phyloP scores from a whole-genome alignment of 2,329 filamentous ascomycete species.

The Penicillium sp. region DNA sequence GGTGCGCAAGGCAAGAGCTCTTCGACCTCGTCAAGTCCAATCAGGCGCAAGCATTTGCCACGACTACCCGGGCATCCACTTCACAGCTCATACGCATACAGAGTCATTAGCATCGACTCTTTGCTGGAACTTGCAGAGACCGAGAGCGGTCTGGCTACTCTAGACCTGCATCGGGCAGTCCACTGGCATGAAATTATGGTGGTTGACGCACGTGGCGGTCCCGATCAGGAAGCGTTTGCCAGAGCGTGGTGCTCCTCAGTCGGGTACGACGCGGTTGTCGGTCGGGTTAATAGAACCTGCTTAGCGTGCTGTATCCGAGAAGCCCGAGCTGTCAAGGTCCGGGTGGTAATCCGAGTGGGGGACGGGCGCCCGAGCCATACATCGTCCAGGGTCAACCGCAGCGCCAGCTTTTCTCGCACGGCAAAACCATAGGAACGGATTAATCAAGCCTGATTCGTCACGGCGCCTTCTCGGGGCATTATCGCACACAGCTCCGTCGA shows the following conservation, averaged over 20 bases:
- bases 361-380: slow-evolving; percentile 18
- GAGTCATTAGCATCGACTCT: slow-evolving; percentile 36
- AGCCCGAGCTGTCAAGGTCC: slow-evolving; percentile 45
- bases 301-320: slow-evolving; percentile 50
- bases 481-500: background rate
- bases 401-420: background rate
- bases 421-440: background rate
- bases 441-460: background rate
- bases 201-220: slow-evolving; percentile 41
- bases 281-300: slow-evolving; percentile 45
- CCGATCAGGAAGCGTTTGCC: slow-evolving; percentile 46
- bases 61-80: slow-evolving; percentile 46
- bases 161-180: slow-evolving; percentile 1
- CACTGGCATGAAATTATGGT: slow-evolving; percentile 34
- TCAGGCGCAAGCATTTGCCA: slow-evolving; percentile 19
- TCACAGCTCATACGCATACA: slow-evolving; percentile 41
- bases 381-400: slow-evolving; percentile 1
- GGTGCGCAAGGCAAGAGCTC: slow-evolving; percentile 4
- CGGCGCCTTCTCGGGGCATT: background rate
- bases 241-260: slow-evolving; percentile 52
- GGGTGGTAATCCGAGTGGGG: slow-evolving; percentile 46
- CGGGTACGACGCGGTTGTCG: slow-evolving; percentile 48
- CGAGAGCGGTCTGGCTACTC: background rate
- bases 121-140: slow-evolving; percentile 17
- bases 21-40: slow-evolving; percentile 13